Percentiles rank a stretch among this genome's conserved stretches.
Evolutionary conservation across 805 yeast genomes (phyloP).

Genomic region (Crinitomyces ghanaensis): DNA sequence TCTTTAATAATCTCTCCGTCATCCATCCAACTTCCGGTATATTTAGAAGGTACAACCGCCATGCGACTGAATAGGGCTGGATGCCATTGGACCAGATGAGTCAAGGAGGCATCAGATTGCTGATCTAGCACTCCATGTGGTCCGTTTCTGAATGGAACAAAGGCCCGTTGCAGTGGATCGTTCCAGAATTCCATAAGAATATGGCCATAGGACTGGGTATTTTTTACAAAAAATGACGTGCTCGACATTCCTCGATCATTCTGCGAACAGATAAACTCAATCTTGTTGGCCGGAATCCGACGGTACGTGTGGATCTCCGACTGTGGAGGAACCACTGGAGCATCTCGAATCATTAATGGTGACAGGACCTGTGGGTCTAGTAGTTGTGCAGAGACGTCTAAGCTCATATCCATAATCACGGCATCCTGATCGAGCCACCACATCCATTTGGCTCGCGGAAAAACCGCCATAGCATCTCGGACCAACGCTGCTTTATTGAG

Average conservation of each 20-base stretch:
- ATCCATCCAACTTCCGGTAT: constrained; percentile 31
- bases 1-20: constrained; percentile 20
- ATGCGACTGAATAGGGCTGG: constrained; percentile 66
- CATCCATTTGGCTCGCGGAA: constrained; percentile 78
- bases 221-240: constrained; percentile 57
- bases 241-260: constrained; percentile 53
- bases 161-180: constrained; percentile 61
- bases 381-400: constrained; percentile 49
- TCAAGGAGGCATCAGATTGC: constrained; percentile 46
- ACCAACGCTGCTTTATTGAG: constrained; percentile 58
- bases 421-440: constrained; percentile 78
- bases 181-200: constrained; percentile 68
- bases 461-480: constrained; percentile 84
- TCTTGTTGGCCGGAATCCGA: constrained; percentile 42
- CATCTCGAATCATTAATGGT: constrained; percentile 53
- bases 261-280: constrained; percentile 60
- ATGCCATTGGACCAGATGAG: constrained; percentile 92
- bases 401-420: constrained; percentile 57
- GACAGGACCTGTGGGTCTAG: constrained; percentile 50
- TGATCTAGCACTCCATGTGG: constrained; percentile 34
- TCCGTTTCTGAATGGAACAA: constrained; percentile 39
- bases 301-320: constrained; percentile 44
- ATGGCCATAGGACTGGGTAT: constrained; percentile 52
- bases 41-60: constrained; percentile 55
- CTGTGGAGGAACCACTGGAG: constrained; percentile 46